Percentiles rank a stretch among this genome's conserved stretches.
Conservation (phyloP, 73 alveolate genomes). For the Diophrys appendiculata region DNA sequence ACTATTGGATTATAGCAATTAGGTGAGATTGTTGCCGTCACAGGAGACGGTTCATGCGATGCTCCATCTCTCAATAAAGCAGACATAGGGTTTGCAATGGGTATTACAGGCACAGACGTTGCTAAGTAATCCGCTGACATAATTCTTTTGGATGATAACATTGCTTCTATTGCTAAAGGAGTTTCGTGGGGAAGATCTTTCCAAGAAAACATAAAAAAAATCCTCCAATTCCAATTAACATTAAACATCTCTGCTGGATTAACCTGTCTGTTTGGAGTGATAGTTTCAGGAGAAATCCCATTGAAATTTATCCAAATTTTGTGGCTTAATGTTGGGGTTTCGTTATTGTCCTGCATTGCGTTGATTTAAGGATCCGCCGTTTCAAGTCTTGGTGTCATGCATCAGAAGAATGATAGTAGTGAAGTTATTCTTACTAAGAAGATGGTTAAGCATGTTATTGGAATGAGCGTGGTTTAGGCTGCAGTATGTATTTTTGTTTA, state of each 20-base stretch:
- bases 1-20: slow-evolving; percentile 83
- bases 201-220: slow-evolving; percentile 80
- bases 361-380: slow-evolving; percentile 94
- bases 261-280: slow-evolving; percentile 76
- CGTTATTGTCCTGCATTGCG: slow-evolving; percentile 83
- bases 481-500: slow-evolving; percentile 30
- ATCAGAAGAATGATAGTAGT: slow-evolving; percentile 77
- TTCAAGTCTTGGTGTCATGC: slow-evolving; percentile 72
- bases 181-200: slow-evolving; percentile 84
- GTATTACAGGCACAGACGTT: slow-evolving; percentile 82
- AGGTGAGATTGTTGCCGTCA: slow-evolving; percentile 82
- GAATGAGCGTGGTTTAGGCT: slow-evolving; percentile 58
- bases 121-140: slow-evolving; percentile 87
- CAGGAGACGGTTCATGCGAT: slow-evolving; percentile 86
- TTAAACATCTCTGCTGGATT: slow-evolving; percentile 78
- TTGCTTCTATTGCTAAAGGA: slow-evolving; percentile 82
- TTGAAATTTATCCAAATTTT: slow-evolving; percentile 76
- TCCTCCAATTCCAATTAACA: slow-evolving; percentile 85
- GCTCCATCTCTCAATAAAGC: slow-evolving; percentile 87
- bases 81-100: slow-evolving; percentile 87
- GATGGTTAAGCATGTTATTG: slow-evolving; percentile 73
- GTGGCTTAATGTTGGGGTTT: slow-evolving; percentile 84
- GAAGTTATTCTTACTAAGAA: slow-evolving; percentile 70
- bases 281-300: slow-evolving; percentile 71
- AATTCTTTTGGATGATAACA: slow-evolving; percentile 69